Conservation (phyloP, 1,284 basidiomycete genomes). For the Anthracocystis setariae region DNA sequence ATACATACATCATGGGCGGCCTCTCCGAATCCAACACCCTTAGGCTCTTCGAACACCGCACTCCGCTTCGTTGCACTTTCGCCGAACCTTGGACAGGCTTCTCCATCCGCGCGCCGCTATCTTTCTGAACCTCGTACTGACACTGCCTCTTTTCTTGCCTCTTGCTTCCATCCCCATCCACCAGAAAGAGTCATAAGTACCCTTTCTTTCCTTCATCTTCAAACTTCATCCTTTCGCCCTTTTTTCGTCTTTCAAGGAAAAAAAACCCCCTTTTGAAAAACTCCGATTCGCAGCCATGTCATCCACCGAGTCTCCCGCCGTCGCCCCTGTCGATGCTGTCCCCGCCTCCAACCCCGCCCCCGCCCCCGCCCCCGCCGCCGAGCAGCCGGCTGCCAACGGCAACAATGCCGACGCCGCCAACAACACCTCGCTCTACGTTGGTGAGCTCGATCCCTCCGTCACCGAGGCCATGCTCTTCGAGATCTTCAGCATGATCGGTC, state of each 20-base stretch:
- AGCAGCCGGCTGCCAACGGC: constrained; percentile 61
- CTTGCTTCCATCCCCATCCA: constrained; percentile 1
- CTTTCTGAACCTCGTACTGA: constrained; percentile 12
- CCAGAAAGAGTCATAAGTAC: constrained; percentile 31
- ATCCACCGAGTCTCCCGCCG: constrained; percentile 53
- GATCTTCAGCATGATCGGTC: constrained; percentile 99
- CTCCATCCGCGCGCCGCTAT: not conserved
- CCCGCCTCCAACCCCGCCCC: constrained; percentile 37
- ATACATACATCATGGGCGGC: too few relatives aligned
- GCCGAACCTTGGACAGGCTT: not conserved
- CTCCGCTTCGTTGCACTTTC: too few relatives aligned
- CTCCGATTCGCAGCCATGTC: constrained; percentile 42
- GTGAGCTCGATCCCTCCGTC: constrained; percentile 96
- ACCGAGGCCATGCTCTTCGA: constrained; percentile 99
- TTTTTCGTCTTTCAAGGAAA: constrained; percentile 15
- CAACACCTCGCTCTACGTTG: constrained; percentile 91
- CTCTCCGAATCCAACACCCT: too few relatives aligned
- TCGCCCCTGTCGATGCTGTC: constrained; percentile 50
- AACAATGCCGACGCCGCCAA: constrained; percentile 53
- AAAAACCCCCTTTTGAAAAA: constrained; percentile 20
- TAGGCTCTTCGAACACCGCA: too few relatives aligned
- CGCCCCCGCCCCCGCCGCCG: constrained; percentile 41
- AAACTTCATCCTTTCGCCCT: constrained; percentile 3
- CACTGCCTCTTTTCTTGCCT: not conserved
- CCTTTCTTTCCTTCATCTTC: constrained; percentile 34